Evolutionary conservation across 768 basidiomycete species (phyloP).

Genomic region (Glaciozyma antarctica): DNA sequence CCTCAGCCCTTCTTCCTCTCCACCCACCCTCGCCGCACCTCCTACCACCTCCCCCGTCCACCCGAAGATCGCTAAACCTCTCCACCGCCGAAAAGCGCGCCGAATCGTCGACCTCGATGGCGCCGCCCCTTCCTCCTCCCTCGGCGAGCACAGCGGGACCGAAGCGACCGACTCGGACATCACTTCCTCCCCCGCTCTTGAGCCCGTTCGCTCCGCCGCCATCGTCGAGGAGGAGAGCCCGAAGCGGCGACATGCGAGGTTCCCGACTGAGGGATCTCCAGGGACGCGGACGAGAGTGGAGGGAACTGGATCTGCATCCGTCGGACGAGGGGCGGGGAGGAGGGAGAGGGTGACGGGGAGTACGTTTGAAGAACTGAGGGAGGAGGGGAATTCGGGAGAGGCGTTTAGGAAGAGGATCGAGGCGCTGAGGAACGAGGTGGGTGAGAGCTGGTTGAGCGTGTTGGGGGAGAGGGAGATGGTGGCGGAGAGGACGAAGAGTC

Average conservation of each 20-base stretch:
- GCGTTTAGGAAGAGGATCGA: constrained; percentile 69
- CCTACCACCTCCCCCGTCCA: not conserved
- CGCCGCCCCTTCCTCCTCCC: not conserved
- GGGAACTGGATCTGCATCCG: not conserved
- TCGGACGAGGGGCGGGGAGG: constrained; percentile 25
- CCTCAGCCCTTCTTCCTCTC: not conserved
- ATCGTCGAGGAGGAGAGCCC: not conserved
- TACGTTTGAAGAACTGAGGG: not conserved
- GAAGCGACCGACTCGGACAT: constrained; percentile 37
- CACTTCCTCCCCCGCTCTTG: not conserved
- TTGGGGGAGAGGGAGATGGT: constrained; percentile 53
- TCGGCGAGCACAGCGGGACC: not conserved
- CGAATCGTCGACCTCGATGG: constrained; percentile 70
- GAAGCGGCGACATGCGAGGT: not conserved
- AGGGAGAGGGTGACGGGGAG: not conserved
- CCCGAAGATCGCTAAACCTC: constrained; percentile 18
- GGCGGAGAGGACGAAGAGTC: not conserved
- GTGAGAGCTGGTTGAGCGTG: constrained; percentile 79
- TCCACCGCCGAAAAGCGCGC: constrained; percentile 50
- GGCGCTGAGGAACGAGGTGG: constrained; percentile 74
- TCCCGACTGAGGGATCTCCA: not conserved
- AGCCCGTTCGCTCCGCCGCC: not conserved
- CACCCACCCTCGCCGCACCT: not conserved
- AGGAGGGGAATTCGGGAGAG: constrained; percentile 47
- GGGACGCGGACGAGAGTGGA: too few relatives aligned